Percentiles rank a stretch among this genome's conserved stretches.
These are phyloP conservation scores for Funneliformis mosseae DNA, from an alignment of 192 early-diverging fungal genomes.

Conservation along the genomic window DNA sequence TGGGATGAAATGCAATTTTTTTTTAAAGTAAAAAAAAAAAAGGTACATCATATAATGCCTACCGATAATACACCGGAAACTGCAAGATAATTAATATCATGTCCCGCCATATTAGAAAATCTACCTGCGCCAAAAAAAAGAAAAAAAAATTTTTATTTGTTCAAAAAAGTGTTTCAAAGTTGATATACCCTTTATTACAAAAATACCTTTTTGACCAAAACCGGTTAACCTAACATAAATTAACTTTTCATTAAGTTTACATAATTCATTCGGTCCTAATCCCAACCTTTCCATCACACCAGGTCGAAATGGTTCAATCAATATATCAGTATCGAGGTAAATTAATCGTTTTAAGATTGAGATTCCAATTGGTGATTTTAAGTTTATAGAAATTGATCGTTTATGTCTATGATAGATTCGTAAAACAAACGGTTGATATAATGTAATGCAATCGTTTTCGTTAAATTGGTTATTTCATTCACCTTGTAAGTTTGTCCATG, in stretches of 20 bases:
- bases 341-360: constrained; percentile 48
- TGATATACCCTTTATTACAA: not conserved
- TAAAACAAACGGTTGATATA: constrained; percentile 2
- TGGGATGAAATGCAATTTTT: too few species aligned
- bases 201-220: constrained; percentile 61
- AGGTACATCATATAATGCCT: not conserved
- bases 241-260: constrained; percentile 56
- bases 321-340: constrained; percentile 52
- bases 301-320: constrained; percentile 70
- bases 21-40: not conserved
- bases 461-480: too few species aligned
- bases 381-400: constrained; percentile 61
- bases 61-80: constrained; percentile 64
- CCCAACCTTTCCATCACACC: constrained; percentile 72
- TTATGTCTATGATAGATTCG: constrained; percentile 55
- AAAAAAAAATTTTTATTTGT: not conserved
- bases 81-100: constrained; percentile 72
- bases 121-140: constrained; percentile 36
- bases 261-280: constrained; percentile 59
- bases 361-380: constrained; percentile 54
- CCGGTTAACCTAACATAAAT: constrained; percentile 70
- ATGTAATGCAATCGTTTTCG: not conserved
- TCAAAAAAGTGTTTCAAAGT: not conserved
- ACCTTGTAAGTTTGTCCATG: constrained; percentile 54
- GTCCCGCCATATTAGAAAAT: constrained; percentile 56